Conservation (phyloP, 1,139 yeast species). For the Lodderomyces pseudojiufengensis region DNA sequence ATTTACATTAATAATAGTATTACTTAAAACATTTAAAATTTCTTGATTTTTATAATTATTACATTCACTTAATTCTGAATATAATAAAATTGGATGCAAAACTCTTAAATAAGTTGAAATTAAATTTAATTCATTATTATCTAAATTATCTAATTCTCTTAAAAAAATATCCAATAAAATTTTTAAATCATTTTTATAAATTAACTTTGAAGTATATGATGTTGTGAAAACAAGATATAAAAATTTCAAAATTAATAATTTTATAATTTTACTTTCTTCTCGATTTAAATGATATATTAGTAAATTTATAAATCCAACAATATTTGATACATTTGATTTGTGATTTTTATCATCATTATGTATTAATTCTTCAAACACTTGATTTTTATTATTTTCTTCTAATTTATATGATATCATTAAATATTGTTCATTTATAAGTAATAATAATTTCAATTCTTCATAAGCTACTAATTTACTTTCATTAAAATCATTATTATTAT, state of each 20-base stretch:
- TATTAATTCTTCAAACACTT: slow-evolving; percentile 46
- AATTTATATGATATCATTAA: slow-evolving; percentile 55
- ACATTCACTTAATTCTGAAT: slow-evolving; percentile 53
- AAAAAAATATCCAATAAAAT: slow-evolving; percentile 84
- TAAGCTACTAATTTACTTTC: slow-evolving; percentile 64
- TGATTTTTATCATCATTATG: slow-evolving; percentile 14
- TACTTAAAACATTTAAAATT: slow-evolving; percentile 47
- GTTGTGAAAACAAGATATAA: slow-evolving; percentile 73
- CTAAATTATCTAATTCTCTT: slow-evolving; percentile 71
- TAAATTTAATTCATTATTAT: slow-evolving; percentile 48
- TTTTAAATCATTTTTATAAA: slow-evolving; percentile 80
- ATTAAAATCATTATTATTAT: slow-evolving; percentile 23
- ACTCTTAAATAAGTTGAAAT: slow-evolving; percentile 77
- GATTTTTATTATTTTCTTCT: slow-evolving; percentile 28
- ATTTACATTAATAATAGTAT: slow-evolving; percentile 33
- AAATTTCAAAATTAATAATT: slow-evolving; percentile 75
- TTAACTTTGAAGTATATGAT: slow-evolving; percentile 57
- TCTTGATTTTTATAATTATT: slow-evolving; percentile 57
- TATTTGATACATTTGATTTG: slow-evolving; percentile 19
- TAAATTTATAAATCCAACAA: slow-evolving; percentile 39
- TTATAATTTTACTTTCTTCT: slow-evolving; percentile 67
- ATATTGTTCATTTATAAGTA: slow-evolving; percentile 81
- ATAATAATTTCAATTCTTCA: slow-evolving; percentile 67
- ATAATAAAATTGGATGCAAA: slow-evolving; percentile 63
- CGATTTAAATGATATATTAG: slow-evolving; percentile 64